These are phyloP conservation scores for Diaporthe longicolla DNA, from an alignment of 2,329 filamentous ascomycete species.

Conservation along the genomic window DNA sequence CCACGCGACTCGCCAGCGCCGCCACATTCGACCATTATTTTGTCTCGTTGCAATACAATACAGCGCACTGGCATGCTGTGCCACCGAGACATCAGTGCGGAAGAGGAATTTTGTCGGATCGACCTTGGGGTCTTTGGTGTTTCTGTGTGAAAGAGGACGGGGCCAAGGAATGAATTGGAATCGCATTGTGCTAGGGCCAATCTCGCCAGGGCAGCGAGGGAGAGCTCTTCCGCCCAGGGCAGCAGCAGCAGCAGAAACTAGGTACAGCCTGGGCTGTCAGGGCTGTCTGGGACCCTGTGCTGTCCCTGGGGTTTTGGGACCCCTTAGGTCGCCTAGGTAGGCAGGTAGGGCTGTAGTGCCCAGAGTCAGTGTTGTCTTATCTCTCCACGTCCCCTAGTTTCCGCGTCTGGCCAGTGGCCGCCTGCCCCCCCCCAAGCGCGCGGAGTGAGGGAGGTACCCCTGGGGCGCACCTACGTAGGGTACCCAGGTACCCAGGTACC, in stretches of 20 bases:
- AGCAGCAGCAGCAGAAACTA: not conserved
- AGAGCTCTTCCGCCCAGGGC: slow-evolving; percentile 17
- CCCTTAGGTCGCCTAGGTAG: slow-evolving; percentile 7
- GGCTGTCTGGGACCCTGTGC: not conserved
- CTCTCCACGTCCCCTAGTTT: slow-evolving; percentile 26
- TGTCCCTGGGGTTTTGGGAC: not conserved
- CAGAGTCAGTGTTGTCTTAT: slow-evolving; percentile 18
- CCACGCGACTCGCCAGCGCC: slow-evolving; percentile 18
- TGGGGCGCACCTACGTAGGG: no score
- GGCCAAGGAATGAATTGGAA: slow-evolving; percentile 7
- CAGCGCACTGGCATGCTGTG: slow-evolving; percentile 24
- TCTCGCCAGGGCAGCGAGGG: not conserved
- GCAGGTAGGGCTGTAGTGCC: slow-evolving; percentile 24
- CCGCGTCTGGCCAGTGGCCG: slow-evolving; percentile 9
- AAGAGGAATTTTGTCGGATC: slow-evolving; percentile 27
- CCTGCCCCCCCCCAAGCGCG: not conserved
- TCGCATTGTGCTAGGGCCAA: not conserved
- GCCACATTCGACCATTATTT: not conserved
- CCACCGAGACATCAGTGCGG: slow-evolving; percentile 30
- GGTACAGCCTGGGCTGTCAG: not conserved
- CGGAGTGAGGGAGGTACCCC: not conserved
- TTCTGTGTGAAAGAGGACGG: not conserved
- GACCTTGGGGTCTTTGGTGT: not conserved
- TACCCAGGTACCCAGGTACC: no score
- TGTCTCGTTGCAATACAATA: slow-evolving; percentile 32